Base-by-base conservation (phyloP, 805 yeast species). In the Saccharomycopsis sp. region DNA sequence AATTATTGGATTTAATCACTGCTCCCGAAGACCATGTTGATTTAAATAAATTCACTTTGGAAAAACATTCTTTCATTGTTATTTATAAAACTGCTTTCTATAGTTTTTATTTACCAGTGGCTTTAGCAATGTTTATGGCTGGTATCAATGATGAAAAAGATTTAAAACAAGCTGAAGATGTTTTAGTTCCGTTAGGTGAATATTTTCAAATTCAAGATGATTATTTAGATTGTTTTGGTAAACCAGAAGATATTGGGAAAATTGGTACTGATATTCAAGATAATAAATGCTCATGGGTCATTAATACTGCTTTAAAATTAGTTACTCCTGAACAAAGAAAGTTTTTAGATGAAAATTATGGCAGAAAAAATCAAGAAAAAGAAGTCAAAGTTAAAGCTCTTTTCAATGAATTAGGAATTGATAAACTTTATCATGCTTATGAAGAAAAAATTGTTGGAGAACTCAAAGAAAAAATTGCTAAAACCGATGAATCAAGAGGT, bases 201-300 rank as follows among this genome's bases (percentile, higher is more conserved):
- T 92, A 92, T 62, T 92, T 92, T 79, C 99, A 92, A 69, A 85
- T 92, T 52, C 98, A 92, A 67, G 99, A 92, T 59, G 99, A 92
- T 62, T 92, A 71, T 67, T 74, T 92, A 51, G 99, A 92, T 63
- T 85, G 96, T 62, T 92, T 85, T 57, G 99, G 98, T 50, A 86
- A 89, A 53, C 96, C 98, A 32, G 94, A 84, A 58, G 86, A 89
- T 56, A 92, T 88, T 57, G 99, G 99, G 49, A 92, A 92, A 70
- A 86, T 92, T 52, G 99, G 99, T 52, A 92, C 98, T 45, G 99
- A 92, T 61, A 92, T 92, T 57, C 83, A 83, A 66, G 99, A 92
- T 64, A 92, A 92, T 75, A 92, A 92, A 64, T 92, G 99, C 64
- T 83, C 96, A 33, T 92, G 99, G 99, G 78, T 92, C 41, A 74